A percentile compares a stretch with the other conserved stretches of the same genome.
These are phyloP conservation scores for Mycena olivaceomarginata DNA, from an alignment of 768 basidiomycete genomes.

Conservation along the genomic window DNA sequence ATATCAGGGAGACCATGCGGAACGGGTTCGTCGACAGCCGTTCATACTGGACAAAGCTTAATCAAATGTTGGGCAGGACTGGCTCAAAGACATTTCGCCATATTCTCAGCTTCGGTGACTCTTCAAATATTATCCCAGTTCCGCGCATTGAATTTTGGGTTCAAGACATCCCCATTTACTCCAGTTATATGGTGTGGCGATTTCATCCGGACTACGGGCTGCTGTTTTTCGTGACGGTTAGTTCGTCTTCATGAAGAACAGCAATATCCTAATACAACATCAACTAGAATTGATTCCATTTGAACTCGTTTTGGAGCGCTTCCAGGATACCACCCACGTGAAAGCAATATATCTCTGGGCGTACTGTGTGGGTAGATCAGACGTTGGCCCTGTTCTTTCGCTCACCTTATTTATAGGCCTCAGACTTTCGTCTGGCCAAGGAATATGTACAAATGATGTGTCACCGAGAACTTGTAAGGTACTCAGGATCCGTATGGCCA, in stretches of 20 bases:
- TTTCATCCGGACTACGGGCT: background rate
- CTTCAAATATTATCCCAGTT: background rate
- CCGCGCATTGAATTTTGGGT: background rate
- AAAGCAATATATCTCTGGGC: background rate
- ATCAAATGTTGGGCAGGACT: background rate
- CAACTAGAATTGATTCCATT: background rate
- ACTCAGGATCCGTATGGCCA: background rate
- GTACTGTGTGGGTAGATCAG: background rate
- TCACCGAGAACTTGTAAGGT: background rate
- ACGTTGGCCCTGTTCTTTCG: background rate
- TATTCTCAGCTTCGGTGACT: conserved; percentile 1
- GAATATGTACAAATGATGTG: background rate
- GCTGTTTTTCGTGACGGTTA: conserved; percentile 8
- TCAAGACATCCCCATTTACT: conserved; percentile 8
- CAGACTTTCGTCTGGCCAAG: background rate
- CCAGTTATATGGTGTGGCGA: background rate
- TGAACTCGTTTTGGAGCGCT: background rate
- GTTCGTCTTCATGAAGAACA: background rate
- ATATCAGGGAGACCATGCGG: background rate
- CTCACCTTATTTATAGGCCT: background rate
- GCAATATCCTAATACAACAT: background rate
- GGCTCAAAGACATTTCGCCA: background rate
- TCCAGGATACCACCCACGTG: background rate
- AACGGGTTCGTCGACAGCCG: background rate
- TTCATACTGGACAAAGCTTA: background rate